Evolutionary conservation across 2,329 filamentous ascomycete genomes (phyloP).

Genomic region (Sclerotinia sclerotiorum): DNA sequence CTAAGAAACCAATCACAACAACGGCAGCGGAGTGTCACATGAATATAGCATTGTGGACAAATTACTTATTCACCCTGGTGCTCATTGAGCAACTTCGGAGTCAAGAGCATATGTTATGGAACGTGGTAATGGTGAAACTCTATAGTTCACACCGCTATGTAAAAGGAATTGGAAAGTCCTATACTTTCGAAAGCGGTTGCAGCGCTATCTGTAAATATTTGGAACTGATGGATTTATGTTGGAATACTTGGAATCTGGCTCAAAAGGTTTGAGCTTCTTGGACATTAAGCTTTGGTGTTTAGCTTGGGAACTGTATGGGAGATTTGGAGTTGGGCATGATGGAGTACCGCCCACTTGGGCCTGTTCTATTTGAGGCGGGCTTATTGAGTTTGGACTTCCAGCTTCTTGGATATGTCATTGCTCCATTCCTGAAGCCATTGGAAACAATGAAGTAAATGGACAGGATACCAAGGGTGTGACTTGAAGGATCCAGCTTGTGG

Average conservation of each 20-base stretch:
- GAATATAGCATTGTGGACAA: neutral
- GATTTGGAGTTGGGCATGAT: neutral
- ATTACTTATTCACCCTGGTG: neutral
- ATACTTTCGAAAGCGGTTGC: neutral
- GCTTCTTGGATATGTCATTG: neutral
- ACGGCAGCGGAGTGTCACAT: constrained; percentile 21
- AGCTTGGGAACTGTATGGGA: neutral
- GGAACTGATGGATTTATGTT: neutral
- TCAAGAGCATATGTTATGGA: neutral
- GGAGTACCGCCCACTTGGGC: neutral
- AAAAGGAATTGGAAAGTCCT: neutral
- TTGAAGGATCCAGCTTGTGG: neutral
- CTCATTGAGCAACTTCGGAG: neutral
- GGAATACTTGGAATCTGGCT: neutral
- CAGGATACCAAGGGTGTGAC: neutral
- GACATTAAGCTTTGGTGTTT: neutral
- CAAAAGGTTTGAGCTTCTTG: neutral
- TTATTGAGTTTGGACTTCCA: neutral
- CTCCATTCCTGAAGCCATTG: neutral
- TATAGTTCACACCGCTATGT: neutral
- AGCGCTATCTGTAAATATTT: neutral
- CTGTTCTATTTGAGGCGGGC: neutral
- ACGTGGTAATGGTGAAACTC: neutral
- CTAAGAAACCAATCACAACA: constrained; percentile 47
- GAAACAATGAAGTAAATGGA: neutral